Conservation (phyloP, 2,329 filamentous ascomycete genomes). For the Apiospora malaysiana region DNA sequence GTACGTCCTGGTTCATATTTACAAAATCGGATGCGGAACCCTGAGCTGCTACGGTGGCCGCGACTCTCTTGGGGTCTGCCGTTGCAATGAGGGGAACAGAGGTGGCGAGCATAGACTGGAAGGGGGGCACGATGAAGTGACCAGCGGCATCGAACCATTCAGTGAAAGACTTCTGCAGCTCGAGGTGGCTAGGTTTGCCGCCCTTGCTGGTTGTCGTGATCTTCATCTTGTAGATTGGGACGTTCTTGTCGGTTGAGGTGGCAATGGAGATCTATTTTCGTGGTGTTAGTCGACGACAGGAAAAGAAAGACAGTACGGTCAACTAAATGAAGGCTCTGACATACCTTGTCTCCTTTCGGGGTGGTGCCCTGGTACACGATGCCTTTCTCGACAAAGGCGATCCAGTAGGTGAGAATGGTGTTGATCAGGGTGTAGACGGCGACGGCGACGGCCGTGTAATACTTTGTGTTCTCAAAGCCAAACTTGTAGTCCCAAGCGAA, state of each 20-base stretch:
- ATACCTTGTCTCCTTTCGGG: constrained; percentile 58
- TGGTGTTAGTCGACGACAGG: neutral
- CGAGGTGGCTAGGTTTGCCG: constrained; percentile 49
- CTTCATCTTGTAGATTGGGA: constrained; percentile 78
- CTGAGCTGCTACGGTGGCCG: constrained; percentile 32
- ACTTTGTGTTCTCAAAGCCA: constrained; percentile 86
- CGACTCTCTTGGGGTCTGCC: constrained; percentile 66
- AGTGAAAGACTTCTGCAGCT: constrained; percentile 69
- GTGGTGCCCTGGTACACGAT: constrained; percentile 77
- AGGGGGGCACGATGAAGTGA: constrained; percentile 74
- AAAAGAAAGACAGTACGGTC: neutral
- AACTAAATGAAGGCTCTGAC: neutral
- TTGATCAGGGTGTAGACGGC: constrained; percentile 81
- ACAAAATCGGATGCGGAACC: constrained; percentile 36
- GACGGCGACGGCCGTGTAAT: constrained; percentile 81
- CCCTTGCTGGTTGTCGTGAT: constrained; percentile 47
- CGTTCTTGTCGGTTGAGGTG: constrained; percentile 77
- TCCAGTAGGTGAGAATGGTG: constrained; percentile 78
- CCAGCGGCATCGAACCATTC: constrained; percentile 79
- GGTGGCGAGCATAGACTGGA: constrained; percentile 79
- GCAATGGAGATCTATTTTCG: constrained; percentile 70
- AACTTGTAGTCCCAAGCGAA: constrained; percentile 93
- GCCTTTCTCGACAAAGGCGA: constrained; percentile 81
- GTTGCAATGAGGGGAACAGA: constrained; percentile 69
- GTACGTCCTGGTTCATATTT: constrained; percentile 51